Evolutionary conservation across 495 filamentous ascomycete genomes (phyloP).

Genomic region (Podospora fimiseda): DNA sequence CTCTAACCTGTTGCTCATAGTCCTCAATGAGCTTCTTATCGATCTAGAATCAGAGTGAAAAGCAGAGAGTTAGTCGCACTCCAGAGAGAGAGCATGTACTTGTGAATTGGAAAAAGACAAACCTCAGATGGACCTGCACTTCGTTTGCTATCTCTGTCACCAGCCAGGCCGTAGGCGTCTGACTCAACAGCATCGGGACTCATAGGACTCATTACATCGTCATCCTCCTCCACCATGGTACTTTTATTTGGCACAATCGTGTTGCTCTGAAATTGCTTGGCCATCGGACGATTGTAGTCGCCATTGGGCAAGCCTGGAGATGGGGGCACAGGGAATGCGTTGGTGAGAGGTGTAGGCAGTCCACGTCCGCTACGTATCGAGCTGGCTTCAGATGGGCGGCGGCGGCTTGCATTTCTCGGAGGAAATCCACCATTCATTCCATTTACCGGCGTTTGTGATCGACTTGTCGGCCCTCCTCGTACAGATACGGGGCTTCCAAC

Average conservation of each 20-base stretch:
- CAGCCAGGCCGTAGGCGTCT: constrained; percentile 54
- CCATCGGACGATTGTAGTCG: constrained; percentile 52
- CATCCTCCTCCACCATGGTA: constrained; percentile 96
- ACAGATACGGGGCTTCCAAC: constrained; percentile 62
- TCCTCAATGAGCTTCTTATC: constrained; percentile 69
- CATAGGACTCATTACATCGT: constrained; percentile 46
- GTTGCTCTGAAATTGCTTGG: constrained; percentile 91
- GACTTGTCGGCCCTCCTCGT: constrained; percentile 44
- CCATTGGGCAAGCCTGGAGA: constrained; percentile 37
- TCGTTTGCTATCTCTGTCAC: constrained; percentile 50
- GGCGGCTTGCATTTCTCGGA: constrained; percentile 37
- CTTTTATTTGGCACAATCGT: constrained; percentile 97
- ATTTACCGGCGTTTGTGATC: constrained; percentile 52
- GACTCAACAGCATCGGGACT: constrained; percentile 47
- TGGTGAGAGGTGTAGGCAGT: constrained; percentile 24
- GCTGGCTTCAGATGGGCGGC: constrained; percentile 50
- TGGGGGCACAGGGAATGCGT: constrained; percentile 42
- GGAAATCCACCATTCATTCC: constrained; percentile 38
- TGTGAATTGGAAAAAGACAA: constrained; percentile 15
- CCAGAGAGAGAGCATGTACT: constrained; percentile 8
- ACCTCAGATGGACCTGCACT: constrained; percentile 51
- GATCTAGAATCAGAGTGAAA: constrained; percentile 31
- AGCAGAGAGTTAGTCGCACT: constrained; percentile 2
- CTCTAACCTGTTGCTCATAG: constrained; percentile 67
- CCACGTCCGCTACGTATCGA: constrained; percentile 38